These are phyloP conservation scores for Aspergillus spinulosporus DNA, from an alignment of 2,329 filamentous ascomycete species.

Conservation along the genomic window DNA sequence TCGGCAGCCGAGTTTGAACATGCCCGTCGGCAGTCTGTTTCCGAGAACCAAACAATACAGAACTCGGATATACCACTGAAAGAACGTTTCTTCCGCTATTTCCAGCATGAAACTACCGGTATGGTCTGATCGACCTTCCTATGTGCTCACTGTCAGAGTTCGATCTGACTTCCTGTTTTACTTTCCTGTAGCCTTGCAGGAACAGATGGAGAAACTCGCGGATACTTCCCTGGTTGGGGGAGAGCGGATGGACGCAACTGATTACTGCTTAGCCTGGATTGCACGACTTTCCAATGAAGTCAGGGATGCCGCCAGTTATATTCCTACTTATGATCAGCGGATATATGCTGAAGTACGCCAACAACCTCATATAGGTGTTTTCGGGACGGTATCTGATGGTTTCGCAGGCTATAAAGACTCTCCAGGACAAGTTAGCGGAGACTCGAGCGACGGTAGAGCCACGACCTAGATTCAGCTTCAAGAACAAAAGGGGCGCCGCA, in stretches of 20 bases:
- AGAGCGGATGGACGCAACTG: conserved; percentile 77
- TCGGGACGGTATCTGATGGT: background rate
- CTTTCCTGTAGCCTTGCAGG: conserved; percentile 64
- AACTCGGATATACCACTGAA: conserved; percentile 55
- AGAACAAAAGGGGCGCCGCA: conserved; percentile 56
- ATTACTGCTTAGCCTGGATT: conserved; percentile 77
- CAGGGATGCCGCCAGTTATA: conserved; percentile 75
- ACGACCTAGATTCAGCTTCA: conserved; percentile 83
- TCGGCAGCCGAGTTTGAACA: conserved; percentile 32
- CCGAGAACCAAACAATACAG: conserved; percentile 35
- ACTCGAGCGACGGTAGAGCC: conserved; percentile 68
- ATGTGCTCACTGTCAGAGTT: conserved; percentile 12
- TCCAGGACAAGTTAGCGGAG: conserved; percentile 75
- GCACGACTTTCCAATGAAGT: conserved; percentile 79
- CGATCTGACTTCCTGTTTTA: conserved; percentile 21
- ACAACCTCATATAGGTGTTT: background rate
- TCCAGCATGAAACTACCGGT: conserved; percentile 74
- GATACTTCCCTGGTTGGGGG: conserved; percentile 64
- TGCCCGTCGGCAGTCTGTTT: conserved; percentile 32
- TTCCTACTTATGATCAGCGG: conserved; percentile 86
- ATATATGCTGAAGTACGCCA: conserved; percentile 71
- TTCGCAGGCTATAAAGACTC: conserved; percentile 69
- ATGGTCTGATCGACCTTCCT: conserved; percentile 29
- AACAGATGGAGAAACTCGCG: conserved; percentile 69
- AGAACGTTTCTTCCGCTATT: conserved; percentile 81